Evolutionary conservation across 164 flowering plant genomes (phyloP), one percentile per base, ranked within the genome.

Genomic region (Macadamia tetraphylla): DNA sequence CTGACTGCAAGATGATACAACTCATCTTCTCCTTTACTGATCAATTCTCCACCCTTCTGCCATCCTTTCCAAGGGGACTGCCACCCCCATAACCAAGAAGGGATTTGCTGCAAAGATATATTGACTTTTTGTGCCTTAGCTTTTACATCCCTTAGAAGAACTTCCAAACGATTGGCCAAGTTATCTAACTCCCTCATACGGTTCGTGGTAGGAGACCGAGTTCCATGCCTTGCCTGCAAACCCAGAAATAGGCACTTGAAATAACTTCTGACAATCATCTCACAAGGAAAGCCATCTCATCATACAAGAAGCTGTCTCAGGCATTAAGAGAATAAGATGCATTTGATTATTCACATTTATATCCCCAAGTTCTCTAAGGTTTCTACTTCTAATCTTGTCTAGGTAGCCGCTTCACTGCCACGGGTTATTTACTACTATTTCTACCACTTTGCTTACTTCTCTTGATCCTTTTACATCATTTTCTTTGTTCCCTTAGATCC

Each of bases 61-160:
- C 87, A 88, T 53, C 97, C 97, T 75, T 81, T 82, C 97, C 99
- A 94, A 57, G 97, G 99, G 69, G 99, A 94, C 76, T 78, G 69
- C 97, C 97, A 94, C 7, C 83, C 85, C 71, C 66, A 46, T n/a
- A 94, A 67, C 99, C 99, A 94, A 9, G 81, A 69, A 70, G 97
- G 97, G 60, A 85, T 63, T 42, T 76, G 79, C n/a, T 84, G 65
- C 48, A 75, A 60, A 51, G 83, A 67, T 48, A 56, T 29, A 17
- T 68, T 67, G 23, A 67, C 69, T 57, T 82, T 79, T 73, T 58
- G 49, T 62, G 63, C 55, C 44, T 56, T 29, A 12, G 7, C 23
- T 73, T 81, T 81, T 7, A 82, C 95, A 70, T 81, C 81, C 53
- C 69, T 78, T 62, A 87, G 12, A 71, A 92, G 91, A 55, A 65